Base-by-base conservation (phyloP, 2,329 filamentous ascomycete genomes). In the Lachnellula suecica region DNA sequence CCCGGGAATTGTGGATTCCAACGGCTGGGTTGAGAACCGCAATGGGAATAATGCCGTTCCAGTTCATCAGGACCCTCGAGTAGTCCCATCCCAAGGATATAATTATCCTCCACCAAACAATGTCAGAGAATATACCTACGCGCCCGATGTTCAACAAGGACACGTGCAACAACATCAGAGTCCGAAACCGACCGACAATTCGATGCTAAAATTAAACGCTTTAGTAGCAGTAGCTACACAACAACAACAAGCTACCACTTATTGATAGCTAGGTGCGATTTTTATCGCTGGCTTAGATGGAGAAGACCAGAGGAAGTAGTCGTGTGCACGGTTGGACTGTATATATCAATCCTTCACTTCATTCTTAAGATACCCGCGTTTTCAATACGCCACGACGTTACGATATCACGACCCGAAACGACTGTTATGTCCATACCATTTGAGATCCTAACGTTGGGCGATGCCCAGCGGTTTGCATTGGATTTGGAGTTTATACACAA, bases 181-280 rank as follows among this genome's bases (percentile, higher is more conserved):
- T 7, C 59, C 62, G 2, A 65, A 64, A 47, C 45, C 49, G 52
- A 59, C 70, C 4, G 66, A 68, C 25, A 72, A 73, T 37, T 77
- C 81, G 38, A 78, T 84, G 77, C 72, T 75, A 44, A 73, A 81
- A 35, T 68, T 87, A 4, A 79, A 86, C 55, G 81, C 83, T 22
- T 74, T 87, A 8, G 83, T 86, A n/a, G 82, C 83, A 4, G 82
- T 85, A 38, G 83, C 83, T 4, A 85, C 83, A n/a, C 2, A 79
- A 78, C 55, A 81, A 84, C 64, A 76, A 70, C 24, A 71, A 4
- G 61, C 67, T 13, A 65, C 70, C 22, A 60, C 59, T 23, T 62
- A 62, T 54, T 65, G 56, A 56, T 20, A 34, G 22, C 38, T 15
- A 24, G 15, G 11, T 22, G 11, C 3, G 11, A 27, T 31, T 17